Percentiles rank a stretch among this genome's conserved stretches.
Evolutionary conservation across 345 rosid genomes (phyloP).

Genomic region (Eucalyptus cloeziana): DNA sequence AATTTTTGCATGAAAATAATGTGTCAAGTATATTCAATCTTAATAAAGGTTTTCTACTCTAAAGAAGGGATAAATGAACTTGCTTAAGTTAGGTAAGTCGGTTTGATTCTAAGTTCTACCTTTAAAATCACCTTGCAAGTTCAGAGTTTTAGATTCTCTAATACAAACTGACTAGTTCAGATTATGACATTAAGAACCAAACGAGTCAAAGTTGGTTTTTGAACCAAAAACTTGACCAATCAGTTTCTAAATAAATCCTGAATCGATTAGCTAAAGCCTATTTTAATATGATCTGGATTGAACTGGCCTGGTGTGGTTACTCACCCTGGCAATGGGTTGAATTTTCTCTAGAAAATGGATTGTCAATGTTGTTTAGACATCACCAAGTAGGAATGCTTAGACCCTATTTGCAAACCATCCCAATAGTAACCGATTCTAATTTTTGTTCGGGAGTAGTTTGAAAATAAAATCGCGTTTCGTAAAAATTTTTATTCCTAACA

Average conservation of each 20-base stretch:
- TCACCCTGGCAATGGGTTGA: neutral
- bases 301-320: too few species aligned
- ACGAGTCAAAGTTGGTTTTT: neutral
- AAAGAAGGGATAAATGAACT: neutral
- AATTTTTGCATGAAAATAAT: too few species aligned
- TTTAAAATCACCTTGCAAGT: neutral
- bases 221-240: accelerated
- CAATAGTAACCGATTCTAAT: too few species aligned
- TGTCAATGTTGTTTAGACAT: neutral
- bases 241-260: neutral
- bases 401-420: too few species aligned
- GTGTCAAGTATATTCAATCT: too few species aligned
- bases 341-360: neutral
- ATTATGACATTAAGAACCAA: accelerated
- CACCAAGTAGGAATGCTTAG: too few species aligned
- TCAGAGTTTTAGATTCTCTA: neutral
- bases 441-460: too few species aligned
- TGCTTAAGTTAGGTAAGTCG: neutral
- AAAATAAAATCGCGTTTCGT: too few species aligned
- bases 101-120: too few species aligned
- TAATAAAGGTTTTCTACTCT: neutral
- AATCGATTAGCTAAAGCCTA: neutral
- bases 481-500: too few species aligned
- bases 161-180: accelerated
- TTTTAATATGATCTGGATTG: neutral